A percentile compares a stretch with the other conserved stretches of the same genome.
Evolutionary conservation across 768 basidiomycete species (phyloP).

Genomic region (Clathrus columnatus): DNA sequence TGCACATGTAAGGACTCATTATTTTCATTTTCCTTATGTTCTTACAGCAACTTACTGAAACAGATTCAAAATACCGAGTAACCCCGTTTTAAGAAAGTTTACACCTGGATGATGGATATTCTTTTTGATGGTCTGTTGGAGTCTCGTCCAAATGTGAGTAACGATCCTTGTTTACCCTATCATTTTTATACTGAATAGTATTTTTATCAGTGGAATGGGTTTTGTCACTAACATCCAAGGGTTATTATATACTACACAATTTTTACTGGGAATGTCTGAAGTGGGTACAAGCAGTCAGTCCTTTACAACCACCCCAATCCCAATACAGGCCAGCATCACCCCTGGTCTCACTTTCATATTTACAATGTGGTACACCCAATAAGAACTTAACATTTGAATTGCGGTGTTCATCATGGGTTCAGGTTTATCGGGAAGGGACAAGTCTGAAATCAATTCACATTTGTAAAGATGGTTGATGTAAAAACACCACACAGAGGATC

Average conservation of each 20-base stretch:
- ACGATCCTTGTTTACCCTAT: background rate
- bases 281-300: background rate
- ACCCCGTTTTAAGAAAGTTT: constrained; percentile 14
- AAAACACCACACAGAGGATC: too few species aligned
- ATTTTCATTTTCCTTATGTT: constrained; percentile 7
- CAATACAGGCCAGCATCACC: constrained; percentile 16
- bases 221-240: constrained; percentile 19
- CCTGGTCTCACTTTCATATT: constrained; percentile 22
- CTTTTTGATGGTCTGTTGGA: constrained; percentile 17
- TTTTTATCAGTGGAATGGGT: constrained; percentile 11
- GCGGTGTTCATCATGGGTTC: constrained; percentile 25
- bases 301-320: background rate
- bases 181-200: too few species aligned
- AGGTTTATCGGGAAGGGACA: constrained; percentile 15
- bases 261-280: constrained; percentile 22
- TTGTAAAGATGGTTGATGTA: too few species aligned
- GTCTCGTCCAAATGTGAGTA: constrained; percentile 8
- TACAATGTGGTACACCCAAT: constrained; percentile 24
- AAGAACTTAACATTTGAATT: constrained; percentile 15
- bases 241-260: constrained; percentile 23
- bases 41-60: background rate
- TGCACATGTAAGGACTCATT: constrained; percentile 15
- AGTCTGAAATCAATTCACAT: background rate
- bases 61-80: constrained; percentile 12
- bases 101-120: constrained; percentile 15